Percentiles rank a stretch among this genome's conserved stretches.
Conservation (phyloP, 495 filamentous ascomycete species). For the Hyaloscypha bicolor region DNA sequence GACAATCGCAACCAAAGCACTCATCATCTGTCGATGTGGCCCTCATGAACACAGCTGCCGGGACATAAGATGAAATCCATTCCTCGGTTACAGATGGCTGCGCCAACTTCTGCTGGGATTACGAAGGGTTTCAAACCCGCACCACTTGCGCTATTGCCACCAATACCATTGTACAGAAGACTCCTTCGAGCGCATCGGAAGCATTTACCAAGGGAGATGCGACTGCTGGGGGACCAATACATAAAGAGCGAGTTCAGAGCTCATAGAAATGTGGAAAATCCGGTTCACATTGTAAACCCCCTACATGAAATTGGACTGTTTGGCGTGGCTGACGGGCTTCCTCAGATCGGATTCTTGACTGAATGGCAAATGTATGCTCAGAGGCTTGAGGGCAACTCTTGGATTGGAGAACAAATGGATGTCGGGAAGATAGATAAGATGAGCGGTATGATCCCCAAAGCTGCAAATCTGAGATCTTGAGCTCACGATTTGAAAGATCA, state of each 20-base stretch:
- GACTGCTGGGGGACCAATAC: constrained; percentile 86
- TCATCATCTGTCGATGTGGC: neutral
- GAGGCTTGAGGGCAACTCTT: constrained; percentile 80
- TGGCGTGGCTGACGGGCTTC: neutral
- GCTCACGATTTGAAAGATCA: constrained; percentile 61
- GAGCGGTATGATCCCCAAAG: constrained; percentile 68
- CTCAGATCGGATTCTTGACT: constrained; percentile 87
- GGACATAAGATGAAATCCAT: constrained; percentile 15
- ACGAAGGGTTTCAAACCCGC: constrained; percentile 45
- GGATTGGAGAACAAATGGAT: constrained; percentile 80
- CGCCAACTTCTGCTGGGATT: constrained; percentile 17
- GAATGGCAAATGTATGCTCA: constrained; percentile 98
- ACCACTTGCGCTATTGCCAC: constrained; percentile 80
- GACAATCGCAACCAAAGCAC: neutral
- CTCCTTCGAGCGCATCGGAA: constrained; percentile 84
- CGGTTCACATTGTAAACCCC: constrained; percentile 76
- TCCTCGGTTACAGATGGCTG: constrained; percentile 23
- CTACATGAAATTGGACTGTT: constrained; percentile 5
- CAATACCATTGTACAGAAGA: constrained; percentile 86
- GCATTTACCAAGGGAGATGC: constrained; percentile 70
- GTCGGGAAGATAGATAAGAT: constrained; percentile 82
- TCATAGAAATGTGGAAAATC: constrained; percentile 83
- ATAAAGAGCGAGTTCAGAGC: constrained; percentile 88
- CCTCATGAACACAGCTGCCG: neutral
- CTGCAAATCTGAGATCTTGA: neutral